Base-by-base conservation (phyloP, 148 eudicot species). In the Nepenthes gracilis region DNA sequence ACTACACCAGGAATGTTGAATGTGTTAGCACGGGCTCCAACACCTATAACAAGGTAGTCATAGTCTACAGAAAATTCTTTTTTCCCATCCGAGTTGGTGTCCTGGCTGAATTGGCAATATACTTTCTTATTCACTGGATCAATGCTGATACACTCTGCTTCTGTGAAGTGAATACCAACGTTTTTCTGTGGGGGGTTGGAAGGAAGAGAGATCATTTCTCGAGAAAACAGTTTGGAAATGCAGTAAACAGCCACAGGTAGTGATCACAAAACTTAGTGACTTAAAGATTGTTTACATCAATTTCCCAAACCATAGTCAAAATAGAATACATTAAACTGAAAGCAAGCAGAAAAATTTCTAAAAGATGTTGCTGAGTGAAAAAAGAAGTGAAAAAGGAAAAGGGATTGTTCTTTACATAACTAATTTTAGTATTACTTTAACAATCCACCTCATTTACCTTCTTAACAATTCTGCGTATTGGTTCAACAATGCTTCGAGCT, bases 1-100 rank as follows among this genome's bases (percentile, higher is more conserved):
- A 74, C 83, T 32, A 85, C 91, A 33, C 91, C 91, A 57, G 91
- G 87, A 63, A 77, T 85, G 74, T 85, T 85, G 68, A 85, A 85
- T 62, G 91, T 85, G 65, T 85, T 85, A 35, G 79, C 63, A 36
- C 83, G 87, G 54, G 91, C 91, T 60, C 91, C 91, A 47, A 76
- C 74, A 9, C 83, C 77, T 54, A 85, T 69, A 58, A 85, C 91
- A 35, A 85, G 87, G 68, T 85, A 85, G 72, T 85, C 91, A 78
- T 80, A 85, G 43, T 82, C 91, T 43, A 85, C 87, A 62, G 74
- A 47, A 61, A 82, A 82, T 49, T 85, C 87, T 62, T 78, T 82
- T 38, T 71, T 70, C 60, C 73, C 80, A 50, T 78, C 63, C 57
- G 68, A 48, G 36, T 67, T 68, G 51, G 70, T 63, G 36, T 71